A percentile compares a stretch with the other conserved stretches of the same genome.
Conservation (phyloP, 352 stramenopile genomes). For the Pythium aphanidermatum region DNA sequence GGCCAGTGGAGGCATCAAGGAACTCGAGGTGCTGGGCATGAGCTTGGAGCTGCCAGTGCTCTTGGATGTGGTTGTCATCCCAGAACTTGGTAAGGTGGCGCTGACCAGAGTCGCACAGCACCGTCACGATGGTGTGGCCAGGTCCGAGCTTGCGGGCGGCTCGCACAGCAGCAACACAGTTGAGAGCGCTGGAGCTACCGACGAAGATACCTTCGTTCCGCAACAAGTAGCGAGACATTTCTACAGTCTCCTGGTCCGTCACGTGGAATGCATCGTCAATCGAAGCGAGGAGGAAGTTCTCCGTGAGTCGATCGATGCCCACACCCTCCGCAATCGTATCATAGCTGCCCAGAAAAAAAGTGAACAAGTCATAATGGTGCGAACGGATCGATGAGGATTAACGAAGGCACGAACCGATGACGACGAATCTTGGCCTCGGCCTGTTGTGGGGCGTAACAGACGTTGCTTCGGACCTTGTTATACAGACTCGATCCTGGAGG, state of each 20-base stretch:
- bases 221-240: constrained; percentile 97
- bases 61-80: constrained; percentile 67
- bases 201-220: constrained; percentile 95
- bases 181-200: constrained; percentile 84
- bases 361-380: too few species aligned
- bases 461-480: constrained; percentile 93
- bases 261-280: constrained; percentile 88
- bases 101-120: constrained; percentile 87
- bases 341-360: constrained; percentile 73
- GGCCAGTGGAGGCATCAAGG: constrained; percentile 54
- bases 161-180: constrained; percentile 78
- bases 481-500: constrained; percentile 96
- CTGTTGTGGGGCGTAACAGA: constrained; percentile 95
- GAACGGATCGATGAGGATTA: too few species aligned
- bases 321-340: constrained; percentile 98
- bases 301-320: constrained; percentile 95
- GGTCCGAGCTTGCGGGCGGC: constrained; percentile 66
- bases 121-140: constrained; percentile 79
- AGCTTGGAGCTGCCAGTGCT: constrained; percentile 59
- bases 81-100: constrained; percentile 88
- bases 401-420: constrained; percentile 83
- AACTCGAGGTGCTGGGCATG: constrained; percentile 61
- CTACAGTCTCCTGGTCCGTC: constrained; percentile 93
- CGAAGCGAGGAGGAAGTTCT: constrained; percentile 92
- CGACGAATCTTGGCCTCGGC: constrained; percentile 87